Evolutionary conservation across 345 rosid genomes (phyloP).

Genomic region (Ceriops decandra): DNA sequence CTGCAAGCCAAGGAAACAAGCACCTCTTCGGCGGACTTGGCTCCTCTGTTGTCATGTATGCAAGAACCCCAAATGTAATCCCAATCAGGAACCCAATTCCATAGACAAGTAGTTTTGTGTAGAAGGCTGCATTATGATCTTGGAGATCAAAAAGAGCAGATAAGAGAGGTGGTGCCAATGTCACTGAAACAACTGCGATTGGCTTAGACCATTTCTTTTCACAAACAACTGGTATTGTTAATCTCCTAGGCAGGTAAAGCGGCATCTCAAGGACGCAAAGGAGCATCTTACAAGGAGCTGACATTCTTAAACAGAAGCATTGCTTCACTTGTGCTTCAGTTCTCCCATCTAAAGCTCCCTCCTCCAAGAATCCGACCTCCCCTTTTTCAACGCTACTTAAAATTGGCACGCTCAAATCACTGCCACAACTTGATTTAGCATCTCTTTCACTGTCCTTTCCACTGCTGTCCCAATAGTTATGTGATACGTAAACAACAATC

Average conservation of each 20-base stretch:
- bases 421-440: conserved; percentile 18
- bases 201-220: conserved; percentile 77
- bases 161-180: conserved; percentile 65
- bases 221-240: conserved; percentile 72
- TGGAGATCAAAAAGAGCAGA: conserved; percentile 46
- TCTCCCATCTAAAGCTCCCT: conserved; percentile 26
- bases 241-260: conserved; percentile 65
- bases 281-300: conserved; percentile 28
- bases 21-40: conserved; percentile 60
- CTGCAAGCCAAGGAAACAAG: conserved; percentile 68
- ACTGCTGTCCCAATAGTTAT: conserved; percentile 17
- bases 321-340: conserved; percentile 18
- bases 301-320: conserved; percentile 19
- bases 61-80: conserved; percentile 46
- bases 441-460: conserved; percentile 10
- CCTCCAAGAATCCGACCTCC: conserved; percentile 27
- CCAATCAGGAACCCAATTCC: conserved; percentile 49
- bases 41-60: conserved; percentile 43
- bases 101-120: conserved; percentile 29
- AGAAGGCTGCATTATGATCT: conserved; percentile 18
- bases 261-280: conserved; percentile 54
- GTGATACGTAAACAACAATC: conserved; percentile 46
- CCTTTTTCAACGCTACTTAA: conserved; percentile 30
- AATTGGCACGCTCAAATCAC: conserved; percentile 38
- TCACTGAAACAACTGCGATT: conserved; percentile 54